Percentiles rank a stretch among this genome's conserved stretches.
phyloP scores from a whole-genome alignment of 2,329 filamentous ascomycete genomes.

The Colletotrichum lupini region DNA sequence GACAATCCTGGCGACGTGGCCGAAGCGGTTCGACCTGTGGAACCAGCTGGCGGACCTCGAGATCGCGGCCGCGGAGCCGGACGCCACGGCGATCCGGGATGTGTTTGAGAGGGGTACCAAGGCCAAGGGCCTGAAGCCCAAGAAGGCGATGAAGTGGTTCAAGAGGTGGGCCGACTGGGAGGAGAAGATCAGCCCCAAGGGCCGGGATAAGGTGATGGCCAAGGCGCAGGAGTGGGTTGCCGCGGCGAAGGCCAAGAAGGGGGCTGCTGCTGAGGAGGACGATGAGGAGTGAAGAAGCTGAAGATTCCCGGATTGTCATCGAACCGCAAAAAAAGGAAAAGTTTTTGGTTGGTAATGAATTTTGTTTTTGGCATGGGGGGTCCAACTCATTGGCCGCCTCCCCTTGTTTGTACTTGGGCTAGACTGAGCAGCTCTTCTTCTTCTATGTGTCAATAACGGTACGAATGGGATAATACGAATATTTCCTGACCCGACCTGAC shows the following conservation, averaged over 20 bases:
- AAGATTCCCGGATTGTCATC: not conserved
- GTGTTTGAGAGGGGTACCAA: slow-evolving; percentile 85
- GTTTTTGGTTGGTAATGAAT: slow-evolving; percentile 23
- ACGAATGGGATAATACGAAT: slow-evolving; percentile 6
- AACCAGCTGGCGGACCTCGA: slow-evolving; percentile 92
- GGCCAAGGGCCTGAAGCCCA: slow-evolving; percentile 79
- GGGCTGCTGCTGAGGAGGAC: slow-evolving; percentile 49
- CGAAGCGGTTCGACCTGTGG: slow-evolving; percentile 93
- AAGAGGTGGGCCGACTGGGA: slow-evolving; percentile 94
- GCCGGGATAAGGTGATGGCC: slow-evolving; percentile 75
- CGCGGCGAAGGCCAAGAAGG: slow-evolving; percentile 57
- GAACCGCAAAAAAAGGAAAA: slow-evolving; percentile 12
- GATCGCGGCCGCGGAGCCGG: slow-evolving; percentile 65
- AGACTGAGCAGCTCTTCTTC: slow-evolving; percentile 6
- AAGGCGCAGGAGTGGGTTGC: slow-evolving; percentile 78
- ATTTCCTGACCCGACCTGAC: not conserved
- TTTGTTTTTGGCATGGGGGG: slow-evolving; percentile 19
- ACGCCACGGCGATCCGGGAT: slow-evolving; percentile 72
- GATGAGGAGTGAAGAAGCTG: slow-evolving; percentile 47
- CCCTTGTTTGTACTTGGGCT: slow-evolving; percentile 15
- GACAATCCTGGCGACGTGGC: slow-evolving; percentile 83
- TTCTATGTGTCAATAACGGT: slow-evolving; percentile 26
- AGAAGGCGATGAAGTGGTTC: slow-evolving; percentile 88
- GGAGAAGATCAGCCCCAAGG: slow-evolving; percentile 64
- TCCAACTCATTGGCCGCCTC: not conserved